Base-by-base conservation (phyloP, 495 filamentous ascomycete species). In the Xylaria bambusicola region DNA sequence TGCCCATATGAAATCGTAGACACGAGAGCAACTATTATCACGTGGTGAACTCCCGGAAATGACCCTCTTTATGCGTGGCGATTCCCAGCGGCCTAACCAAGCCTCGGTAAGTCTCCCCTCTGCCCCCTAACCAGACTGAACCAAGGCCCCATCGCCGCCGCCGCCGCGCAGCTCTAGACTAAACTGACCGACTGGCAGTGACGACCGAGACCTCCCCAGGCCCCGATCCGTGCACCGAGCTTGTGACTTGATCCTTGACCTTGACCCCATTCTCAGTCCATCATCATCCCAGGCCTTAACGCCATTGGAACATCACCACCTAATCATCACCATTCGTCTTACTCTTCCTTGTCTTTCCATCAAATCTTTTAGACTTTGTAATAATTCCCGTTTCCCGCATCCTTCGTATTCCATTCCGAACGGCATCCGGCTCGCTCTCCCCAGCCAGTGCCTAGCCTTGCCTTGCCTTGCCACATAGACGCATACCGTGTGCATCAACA, bases 291-390 rank as follows among this genome's bases (percentile, higher is more conserved):
- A 33, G 29, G 35, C 3, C 33, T 29, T 15, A 5, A 38, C 6
- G 36, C 36, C 6, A 3, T 13, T 15, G 36, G 3, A n/a, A n/a
- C 45, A 29, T 17, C 45, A 9, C 21, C 23, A 48, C 29, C 45
- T 29, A n/a, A 46, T 36, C 17, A 41, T 44, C 52, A 44, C 40
- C 52, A 17, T 27, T 54, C 52, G 24, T 44, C 52, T 54, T 54
- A 54, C 38, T 44, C 42, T 35, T 54, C 24, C 15, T 53, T 10
- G 9, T n/a, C 38, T 15, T 23, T 44, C 38, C 38, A 29, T 21
- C 26, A 9, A 5, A 29, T 15, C 38, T 21, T 6, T 33, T 31
- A 44, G 17, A 15, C 10, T 10, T 54, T 54, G 52, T 54, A 54
- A 54, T 54, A 31, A 54, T 42, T 21, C 13, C 27, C n/a, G 31